phyloP scores from a whole-genome alignment of 306 rosid genomes.

The Dalbergia cochinchinensis region DNA sequence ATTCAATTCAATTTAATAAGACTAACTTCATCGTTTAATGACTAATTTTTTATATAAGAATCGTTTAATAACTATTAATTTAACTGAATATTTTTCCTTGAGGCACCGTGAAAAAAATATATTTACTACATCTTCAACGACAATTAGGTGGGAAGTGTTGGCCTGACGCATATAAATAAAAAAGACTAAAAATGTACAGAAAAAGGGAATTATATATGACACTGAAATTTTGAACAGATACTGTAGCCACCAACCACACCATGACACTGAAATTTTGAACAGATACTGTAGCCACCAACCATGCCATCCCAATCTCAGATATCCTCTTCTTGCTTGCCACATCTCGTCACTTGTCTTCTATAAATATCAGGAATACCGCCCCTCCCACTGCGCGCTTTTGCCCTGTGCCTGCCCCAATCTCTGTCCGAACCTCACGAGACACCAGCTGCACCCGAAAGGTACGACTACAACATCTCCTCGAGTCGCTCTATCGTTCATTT shows the following conservation, averaged over 20 bases:
- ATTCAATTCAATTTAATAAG: no score
- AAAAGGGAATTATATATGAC: no score
- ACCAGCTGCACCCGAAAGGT: not conserved
- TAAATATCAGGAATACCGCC: not conserved
- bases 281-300: not conserved
- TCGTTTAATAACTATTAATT: no score
- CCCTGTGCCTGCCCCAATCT: not conserved
- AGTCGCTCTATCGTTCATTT: slow-evolving; percentile 7
- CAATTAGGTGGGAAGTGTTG: no score
- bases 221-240: not conserved
- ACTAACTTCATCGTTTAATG: no score
- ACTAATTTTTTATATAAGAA: no score
- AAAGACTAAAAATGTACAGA: no score
- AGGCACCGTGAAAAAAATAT: no score
- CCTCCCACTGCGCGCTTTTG: not conserved
- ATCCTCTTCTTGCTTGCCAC: not conserved
- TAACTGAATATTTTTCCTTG: no score
- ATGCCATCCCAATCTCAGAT: slow-evolving; percentile 26
- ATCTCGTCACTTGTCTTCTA: not conserved
- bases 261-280: not conserved
- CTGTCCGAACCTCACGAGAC: not conserved
- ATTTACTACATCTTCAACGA: no score
- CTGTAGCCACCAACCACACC: slow-evolving; percentile 4
- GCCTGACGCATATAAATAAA: no score
- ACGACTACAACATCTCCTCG: not conserved